Evolutionary conservation across 2,329 filamentous ascomycete species (phyloP), one percentile per base, ranked within the genome.

Genomic region (Talaromyces atroroseus): DNA sequence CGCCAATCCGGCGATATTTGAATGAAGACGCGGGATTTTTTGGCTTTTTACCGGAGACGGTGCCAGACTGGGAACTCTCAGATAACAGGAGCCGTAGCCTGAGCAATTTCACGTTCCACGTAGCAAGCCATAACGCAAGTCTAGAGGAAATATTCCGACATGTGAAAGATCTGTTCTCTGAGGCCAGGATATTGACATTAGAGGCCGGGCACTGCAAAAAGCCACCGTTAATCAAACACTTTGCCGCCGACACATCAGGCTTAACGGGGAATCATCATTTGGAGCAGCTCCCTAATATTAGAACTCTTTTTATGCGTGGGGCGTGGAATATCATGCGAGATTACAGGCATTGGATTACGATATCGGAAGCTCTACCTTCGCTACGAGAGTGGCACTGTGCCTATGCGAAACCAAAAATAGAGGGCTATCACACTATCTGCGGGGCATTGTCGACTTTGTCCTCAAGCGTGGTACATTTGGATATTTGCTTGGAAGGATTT

Each of bases 151-250:
- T 87, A 1, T 89, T 90, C 61, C 72, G 74, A 51, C 86, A 88
- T 58, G 77, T 89, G 18, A 73, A 77, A 49, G 74, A 74, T 26
- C 78, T 79, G 11, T 83, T 89, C 42, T 81, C 84, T 0, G 77
- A 82, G 53, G 81, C 82, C 1, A 81, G 80, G 59, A 82, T 89
- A 38, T 74, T 91, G 65, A 90, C 87, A 0, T 75, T 90, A 16
- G 87, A 90, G 69, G 88, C 87, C n/a, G 87, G 88, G 3, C 86
- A 90, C 67, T 82, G 87, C 60, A 88, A 87, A 67, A 89, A 89
- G 68, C 85, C 87, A 2, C 87, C 87, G 5, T 83, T 84, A 69
- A 84, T 90, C 49, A 72, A 71, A 47, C 80, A 84, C 59, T 85
- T 84, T 65, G 69, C 76, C 36, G 64, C 68, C 21, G 68, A 70